Base-by-base conservation (phyloP, 106 monocot species). In the Iris macrosiphon region DNA sequence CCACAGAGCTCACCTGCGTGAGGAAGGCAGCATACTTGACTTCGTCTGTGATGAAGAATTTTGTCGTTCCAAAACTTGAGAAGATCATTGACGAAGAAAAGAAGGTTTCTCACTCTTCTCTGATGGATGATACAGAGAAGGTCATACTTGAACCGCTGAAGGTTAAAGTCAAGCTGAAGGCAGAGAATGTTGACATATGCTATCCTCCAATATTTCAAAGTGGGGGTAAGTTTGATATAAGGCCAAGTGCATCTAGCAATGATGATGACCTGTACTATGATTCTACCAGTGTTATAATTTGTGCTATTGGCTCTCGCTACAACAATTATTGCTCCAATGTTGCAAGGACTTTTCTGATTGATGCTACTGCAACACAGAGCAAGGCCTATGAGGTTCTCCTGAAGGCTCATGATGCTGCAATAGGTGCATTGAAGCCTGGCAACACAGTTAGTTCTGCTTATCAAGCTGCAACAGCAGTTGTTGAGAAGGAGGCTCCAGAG, bases 141-240 rank as follows among this genome's bases (percentile, higher is more conserved):
- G 69, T 65, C 4, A 90, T 96, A 61, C 76, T 77, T 25, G 79
- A 90, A 12, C 96, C 96, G 14, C 10, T 54, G 11, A 89, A 80
- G 61, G 49, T 90, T 27, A 90, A 86, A 57, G 72, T 96, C 16
- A 96, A 96, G 57, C 75, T 96, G 43, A 96, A 90, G 70, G 70
- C 82, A 6, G 96, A 90, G 59, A 90, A 96, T 73, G 89, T 96
- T 41, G 96, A 90, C 46, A 96, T 96, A 61, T 96, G 96, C 61
- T 96, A 96, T 53, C 96, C 96, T 51, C 89, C 90, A 28, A 90
- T 96, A 17, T 89, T 96, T 65, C 96, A 96, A 70, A 89, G 89
- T 80, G 96, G 96, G 11, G 90, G 96, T 15, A 69, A 80, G 46
- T 96, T 89, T 64, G 96, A 96, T 72, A 67, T 96, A 17, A 79